A percentile compares a stretch with the other conserved stretches of the same genome.
Evolutionary conservation across 2,329 filamentous ascomycete species (phyloP).

Genomic region (Trichocomaceae sp.): DNA sequence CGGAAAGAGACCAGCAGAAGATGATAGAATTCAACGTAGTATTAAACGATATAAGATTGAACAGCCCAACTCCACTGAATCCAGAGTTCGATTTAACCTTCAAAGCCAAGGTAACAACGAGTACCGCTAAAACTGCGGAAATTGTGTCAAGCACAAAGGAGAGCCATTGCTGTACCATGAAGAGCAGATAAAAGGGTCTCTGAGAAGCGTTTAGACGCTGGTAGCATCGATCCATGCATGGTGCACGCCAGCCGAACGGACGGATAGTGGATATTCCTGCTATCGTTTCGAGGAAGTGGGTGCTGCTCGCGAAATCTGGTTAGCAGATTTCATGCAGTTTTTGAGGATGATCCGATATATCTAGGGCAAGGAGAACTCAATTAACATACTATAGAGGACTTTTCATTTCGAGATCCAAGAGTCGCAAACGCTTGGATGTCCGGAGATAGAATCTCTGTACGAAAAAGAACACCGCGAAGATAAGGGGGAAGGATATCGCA

Average conservation of each 20-base stretch:
- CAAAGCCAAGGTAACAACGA: conserved; percentile 42
- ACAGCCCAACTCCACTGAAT: conserved; percentile 37
- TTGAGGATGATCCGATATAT: no score
- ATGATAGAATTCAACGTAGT: conserved; percentile 31
- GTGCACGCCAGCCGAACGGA: conserved; percentile 40
- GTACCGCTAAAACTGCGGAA: conserved; percentile 43
- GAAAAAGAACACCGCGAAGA: conserved; percentile 35
- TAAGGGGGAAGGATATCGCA: conserved; percentile 17
- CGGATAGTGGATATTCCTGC: conserved; percentile 51
- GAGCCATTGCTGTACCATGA: conserved; percentile 54
- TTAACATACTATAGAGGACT: conserved; percentile 41
- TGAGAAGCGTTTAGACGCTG: conserved; percentile 49
- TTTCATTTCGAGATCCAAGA: conserved; percentile 57
- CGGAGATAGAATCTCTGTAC: conserved; percentile 54
- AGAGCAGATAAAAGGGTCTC: conserved; percentile 52
- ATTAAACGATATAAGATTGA: conserved; percentile 9
- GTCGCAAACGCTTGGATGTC: conserved; percentile 54
- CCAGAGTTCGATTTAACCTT: conserved; percentile 48
- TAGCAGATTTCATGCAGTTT: background rate
- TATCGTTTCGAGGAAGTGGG: conserved; percentile 40
- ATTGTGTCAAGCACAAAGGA: conserved; percentile 46
- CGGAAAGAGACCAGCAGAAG: conserved; percentile 50
- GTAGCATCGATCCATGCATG: conserved; percentile 31
- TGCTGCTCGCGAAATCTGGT: background rate
- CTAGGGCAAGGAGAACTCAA: no score